Evolutionary conservation across 306 rosid species (phyloP).

Genomic region (Cucumis hystrix): DNA sequence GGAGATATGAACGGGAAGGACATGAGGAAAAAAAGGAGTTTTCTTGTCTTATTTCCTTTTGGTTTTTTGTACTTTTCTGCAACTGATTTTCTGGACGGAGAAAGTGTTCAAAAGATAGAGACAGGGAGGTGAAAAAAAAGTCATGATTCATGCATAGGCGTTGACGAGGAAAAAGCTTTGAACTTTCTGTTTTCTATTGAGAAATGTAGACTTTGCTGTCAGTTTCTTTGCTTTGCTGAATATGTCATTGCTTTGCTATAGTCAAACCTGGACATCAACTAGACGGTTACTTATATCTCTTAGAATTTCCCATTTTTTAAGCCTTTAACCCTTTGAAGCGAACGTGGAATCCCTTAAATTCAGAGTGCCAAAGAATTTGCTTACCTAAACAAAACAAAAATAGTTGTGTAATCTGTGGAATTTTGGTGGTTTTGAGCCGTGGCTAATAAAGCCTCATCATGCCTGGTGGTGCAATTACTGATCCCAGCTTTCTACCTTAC

Average conservation of each 20-base stretch:
- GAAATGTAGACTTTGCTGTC: slow-evolving; percentile 14
- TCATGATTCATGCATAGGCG: slow-evolving; percentile 36
- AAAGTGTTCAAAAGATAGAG: slow-evolving; percentile 16
- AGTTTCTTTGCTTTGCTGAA: slow-evolving; percentile 10
- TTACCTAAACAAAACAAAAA: neutral
- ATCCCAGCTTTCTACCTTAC: slow-evolving; percentile 14
- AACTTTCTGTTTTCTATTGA: slow-evolving; percentile 20
- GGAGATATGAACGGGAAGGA: slow-evolving; percentile 29
- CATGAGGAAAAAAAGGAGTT: slow-evolving; percentile 19
- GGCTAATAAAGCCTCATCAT: neutral
- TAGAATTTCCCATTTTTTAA: neutral
- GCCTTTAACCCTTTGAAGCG: neutral
- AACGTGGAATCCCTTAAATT: neutral
- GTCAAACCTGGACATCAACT: slow-evolving; percentile 23
- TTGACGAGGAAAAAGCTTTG: slow-evolving; percentile 42
- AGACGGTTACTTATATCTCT: slow-evolving; percentile 1
- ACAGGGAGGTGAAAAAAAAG: neutral
- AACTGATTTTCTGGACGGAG: slow-evolving; percentile 20
- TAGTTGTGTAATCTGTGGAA: neutral
- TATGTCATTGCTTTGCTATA: slow-evolving; percentile 11
- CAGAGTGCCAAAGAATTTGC: neutral
- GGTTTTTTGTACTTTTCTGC: slow-evolving; percentile 18
- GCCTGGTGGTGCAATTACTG: slow-evolving; percentile 22
- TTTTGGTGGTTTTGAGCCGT: slow-evolving; percentile 28
- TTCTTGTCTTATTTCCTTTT: slow-evolving; percentile 36